phyloP scores from a whole-genome alignment of 1,284 basidiomycete genomes.

The Ceratobasidium sp. region DNA sequence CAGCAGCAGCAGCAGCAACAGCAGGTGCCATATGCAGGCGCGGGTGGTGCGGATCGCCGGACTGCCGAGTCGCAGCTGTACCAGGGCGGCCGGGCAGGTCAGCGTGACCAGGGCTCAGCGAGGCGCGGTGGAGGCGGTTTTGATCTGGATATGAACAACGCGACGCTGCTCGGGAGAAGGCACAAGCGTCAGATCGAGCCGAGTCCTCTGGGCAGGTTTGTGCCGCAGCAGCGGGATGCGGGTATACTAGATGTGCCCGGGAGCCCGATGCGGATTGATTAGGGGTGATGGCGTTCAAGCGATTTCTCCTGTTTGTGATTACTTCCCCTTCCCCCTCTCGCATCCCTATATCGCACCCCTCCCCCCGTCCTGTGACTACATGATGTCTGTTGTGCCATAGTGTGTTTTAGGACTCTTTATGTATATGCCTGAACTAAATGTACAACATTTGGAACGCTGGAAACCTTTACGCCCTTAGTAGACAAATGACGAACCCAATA shows the following conservation, averaged over 20 bases:
- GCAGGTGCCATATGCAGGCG: slow-evolving; percentile 53
- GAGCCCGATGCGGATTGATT: slow-evolving; percentile 43
- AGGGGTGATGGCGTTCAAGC: background rate
- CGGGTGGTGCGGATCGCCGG: slow-evolving; percentile 60
- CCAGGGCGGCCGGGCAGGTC: slow-evolving; percentile 81
- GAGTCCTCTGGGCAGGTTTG: slow-evolving; percentile 56
- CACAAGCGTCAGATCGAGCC: slow-evolving; percentile 61
- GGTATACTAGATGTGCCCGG: slow-evolving; percentile 34
- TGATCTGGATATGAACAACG: slow-evolving; percentile 85
- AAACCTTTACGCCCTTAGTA: background rate
- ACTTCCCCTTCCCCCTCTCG: background rate
- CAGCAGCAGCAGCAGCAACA: slow-evolving; percentile 57
- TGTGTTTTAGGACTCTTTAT: slow-evolving; percentile 27
- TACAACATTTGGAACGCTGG: slow-evolving; percentile 9
- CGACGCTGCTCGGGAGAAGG: slow-evolving; percentile 83
- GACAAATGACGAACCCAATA: too few relatives aligned
- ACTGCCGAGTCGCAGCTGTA: slow-evolving; percentile 59
- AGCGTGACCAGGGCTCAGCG: slow-evolving; percentile 66
- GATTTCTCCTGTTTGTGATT: background rate
- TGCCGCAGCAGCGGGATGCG: slow-evolving; percentile 14
- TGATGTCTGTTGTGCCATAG: slow-evolving; percentile 24
- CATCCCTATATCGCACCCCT: background rate
- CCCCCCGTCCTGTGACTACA: background rate
- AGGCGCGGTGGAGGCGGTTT: slow-evolving; percentile 65
- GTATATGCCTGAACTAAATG: slow-evolving; percentile 31